phyloP scores from a whole-genome alignment of 2,329 filamentous ascomycete species.

The Lecanicillium sp. region DNA sequence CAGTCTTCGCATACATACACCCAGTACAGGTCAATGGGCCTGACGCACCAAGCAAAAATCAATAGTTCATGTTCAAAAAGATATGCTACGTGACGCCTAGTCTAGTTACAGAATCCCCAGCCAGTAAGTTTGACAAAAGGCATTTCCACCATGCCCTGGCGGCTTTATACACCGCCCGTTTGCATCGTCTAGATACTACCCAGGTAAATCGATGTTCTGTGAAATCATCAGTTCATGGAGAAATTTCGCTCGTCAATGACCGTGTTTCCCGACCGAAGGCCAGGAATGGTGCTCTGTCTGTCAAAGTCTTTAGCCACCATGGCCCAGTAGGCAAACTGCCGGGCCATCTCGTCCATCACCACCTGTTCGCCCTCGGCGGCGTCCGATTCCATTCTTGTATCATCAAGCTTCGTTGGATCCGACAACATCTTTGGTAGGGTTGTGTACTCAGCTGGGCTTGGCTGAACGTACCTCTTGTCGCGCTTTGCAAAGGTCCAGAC shows the following conservation, averaged over 20 bases:
- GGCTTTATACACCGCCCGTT: no score
- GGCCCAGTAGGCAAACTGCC: slow-evolving; percentile 27
- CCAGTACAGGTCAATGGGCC: no score
- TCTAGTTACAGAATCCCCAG: no score
- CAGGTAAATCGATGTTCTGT: no score
- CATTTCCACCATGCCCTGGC: no score
- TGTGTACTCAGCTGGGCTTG: slow-evolving; percentile 17
- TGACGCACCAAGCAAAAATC: no score
- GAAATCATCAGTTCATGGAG: slow-evolving; percentile 9
- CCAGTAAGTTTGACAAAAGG: no score
- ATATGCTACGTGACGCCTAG: no score
- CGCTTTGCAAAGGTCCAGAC: slow-evolving; percentile 41
- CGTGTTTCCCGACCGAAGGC: slow-evolving; percentile 28
- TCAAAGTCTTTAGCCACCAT: slow-evolving; percentile 27
- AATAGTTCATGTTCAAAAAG: no score
- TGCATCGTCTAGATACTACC: no score
- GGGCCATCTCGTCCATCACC: slow-evolving; percentile 15
- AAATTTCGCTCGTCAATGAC: slow-evolving; percentile 31
- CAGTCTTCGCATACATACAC: no score
- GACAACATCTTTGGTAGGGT: slow-evolving; percentile 13
- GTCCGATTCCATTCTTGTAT: neutral
- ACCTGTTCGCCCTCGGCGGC: neutral
- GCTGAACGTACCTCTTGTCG: slow-evolving; percentile 11
- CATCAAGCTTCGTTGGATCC: neutral
- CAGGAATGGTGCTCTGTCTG: slow-evolving; percentile 24